These are phyloP conservation scores for Salvia miltiorrhiza DNA, from an alignment of 257 asterid genomes.

Conservation along the genomic window DNA sequence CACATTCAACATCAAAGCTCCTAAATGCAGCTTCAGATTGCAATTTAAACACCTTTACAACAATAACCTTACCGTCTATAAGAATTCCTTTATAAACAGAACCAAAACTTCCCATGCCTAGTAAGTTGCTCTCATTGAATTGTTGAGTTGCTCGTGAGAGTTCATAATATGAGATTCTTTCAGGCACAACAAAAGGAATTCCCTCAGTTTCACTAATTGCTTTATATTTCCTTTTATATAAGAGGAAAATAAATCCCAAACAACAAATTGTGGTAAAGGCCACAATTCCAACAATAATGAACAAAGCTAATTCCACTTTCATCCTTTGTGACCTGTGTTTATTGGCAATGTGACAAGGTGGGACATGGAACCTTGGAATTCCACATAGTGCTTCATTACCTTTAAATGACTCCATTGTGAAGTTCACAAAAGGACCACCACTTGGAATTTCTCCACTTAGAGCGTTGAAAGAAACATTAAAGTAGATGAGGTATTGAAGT, in stretches of 20 bases:
- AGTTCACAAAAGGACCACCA: constrained; percentile 28
- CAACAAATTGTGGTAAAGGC: neutral
- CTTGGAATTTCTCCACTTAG: too few relatives aligned
- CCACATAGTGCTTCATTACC: too few relatives aligned
- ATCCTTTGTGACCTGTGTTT: neutral
- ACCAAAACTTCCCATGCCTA: too few relatives aligned
- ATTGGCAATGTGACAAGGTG: neutral
- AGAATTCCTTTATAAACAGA: too few relatives aligned
- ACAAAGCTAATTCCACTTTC: neutral
- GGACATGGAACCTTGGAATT: constrained; percentile 23
- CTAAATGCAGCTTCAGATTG: too few relatives aligned
- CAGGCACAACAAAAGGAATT: neutral
- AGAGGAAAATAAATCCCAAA: neutral
- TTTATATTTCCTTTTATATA: neutral
- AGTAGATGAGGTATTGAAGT: too few relatives aligned
- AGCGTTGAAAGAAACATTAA: too few relatives aligned
- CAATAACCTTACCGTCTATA: too few relatives aligned
- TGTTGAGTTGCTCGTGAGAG: constrained; percentile 22
- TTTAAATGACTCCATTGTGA: constrained; percentile 21
- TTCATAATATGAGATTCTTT: constrained; percentile 27
- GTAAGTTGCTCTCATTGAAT: constrained; percentile 21
- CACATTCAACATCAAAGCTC: too few relatives aligned
- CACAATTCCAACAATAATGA: constrained; percentile 10
- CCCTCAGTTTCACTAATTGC: neutral
- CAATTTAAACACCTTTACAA: too few relatives aligned